Conservation (phyloP, 768 basidiomycete species). For the Mycena kentingensis region DNA sequence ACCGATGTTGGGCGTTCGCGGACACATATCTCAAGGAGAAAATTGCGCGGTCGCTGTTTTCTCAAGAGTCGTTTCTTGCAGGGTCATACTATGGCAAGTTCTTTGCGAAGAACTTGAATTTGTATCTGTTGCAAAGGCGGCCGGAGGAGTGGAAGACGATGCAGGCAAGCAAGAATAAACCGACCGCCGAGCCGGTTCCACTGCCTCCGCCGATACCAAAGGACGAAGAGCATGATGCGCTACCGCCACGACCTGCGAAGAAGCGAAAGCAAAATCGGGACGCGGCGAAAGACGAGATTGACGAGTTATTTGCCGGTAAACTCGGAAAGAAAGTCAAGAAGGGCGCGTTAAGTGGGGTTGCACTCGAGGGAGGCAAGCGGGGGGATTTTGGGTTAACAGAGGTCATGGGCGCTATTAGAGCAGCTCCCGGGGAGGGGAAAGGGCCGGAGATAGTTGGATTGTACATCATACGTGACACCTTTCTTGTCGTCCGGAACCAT, state of each 20-base stretch:
- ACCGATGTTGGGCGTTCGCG: conserved; percentile 88
- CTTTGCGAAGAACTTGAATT: conserved; percentile 76
- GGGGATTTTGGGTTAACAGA: conserved; percentile 4
- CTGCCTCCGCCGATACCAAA: background rate
- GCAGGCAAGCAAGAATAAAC: conserved; percentile 51
- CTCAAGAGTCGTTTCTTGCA: conserved; percentile 69
- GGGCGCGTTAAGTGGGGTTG: conserved; percentile 48
- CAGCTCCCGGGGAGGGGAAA: background rate
- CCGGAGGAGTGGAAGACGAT: conserved; percentile 84
- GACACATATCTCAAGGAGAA: conserved; percentile 97
- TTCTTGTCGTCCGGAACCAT: too few species aligned
- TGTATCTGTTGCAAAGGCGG: conserved; percentile 74
- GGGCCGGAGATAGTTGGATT: too few species aligned
- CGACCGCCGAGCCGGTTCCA: background rate
- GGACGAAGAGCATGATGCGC: conserved; percentile 1
- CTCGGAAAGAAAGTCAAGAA: conserved; percentile 64
- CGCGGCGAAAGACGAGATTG: conserved; percentile 65
- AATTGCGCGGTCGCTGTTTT: conserved; percentile 78
- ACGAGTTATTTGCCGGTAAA: conserved; percentile 62
- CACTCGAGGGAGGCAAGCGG: conserved; percentile 50
- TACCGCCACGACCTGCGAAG: conserved; percentile 25
- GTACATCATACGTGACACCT: conserved; percentile 25
- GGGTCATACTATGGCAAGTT: conserved; percentile 86
- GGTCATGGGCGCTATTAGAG: background rate
- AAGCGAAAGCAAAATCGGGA: conserved; percentile 51